These are phyloP conservation scores for Metarhizium brunneum DNA, from an alignment of 2,329 filamentous ascomycete genomes.

Conservation along the genomic window DNA sequence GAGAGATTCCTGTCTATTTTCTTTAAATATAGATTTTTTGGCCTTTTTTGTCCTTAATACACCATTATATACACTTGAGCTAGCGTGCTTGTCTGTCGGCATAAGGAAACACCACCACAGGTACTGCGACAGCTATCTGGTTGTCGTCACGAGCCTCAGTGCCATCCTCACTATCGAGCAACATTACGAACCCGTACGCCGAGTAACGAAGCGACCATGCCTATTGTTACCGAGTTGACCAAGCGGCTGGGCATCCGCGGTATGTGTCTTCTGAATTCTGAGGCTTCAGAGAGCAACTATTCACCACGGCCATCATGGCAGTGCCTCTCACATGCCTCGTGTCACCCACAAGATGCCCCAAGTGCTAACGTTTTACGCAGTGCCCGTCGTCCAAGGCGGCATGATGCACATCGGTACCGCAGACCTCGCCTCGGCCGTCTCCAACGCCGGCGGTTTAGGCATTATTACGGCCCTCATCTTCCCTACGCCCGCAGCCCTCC, in stretches of 20 bases:
- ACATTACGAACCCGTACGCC: not conserved
- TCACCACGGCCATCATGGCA: not conserved
- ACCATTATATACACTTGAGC: not conserved
- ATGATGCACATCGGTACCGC: constrained; percentile 85
- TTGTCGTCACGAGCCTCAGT: not conserved
- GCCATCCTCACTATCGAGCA: not conserved
- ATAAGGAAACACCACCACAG: not conserved
- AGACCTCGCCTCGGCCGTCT: constrained; percentile 66
- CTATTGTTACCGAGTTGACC: constrained; percentile 48
- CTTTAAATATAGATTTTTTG: not conserved
- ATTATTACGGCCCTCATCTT: constrained; percentile 86
- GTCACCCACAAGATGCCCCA: not conserved
- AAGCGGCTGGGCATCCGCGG: constrained; percentile 47
- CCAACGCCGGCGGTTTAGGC: constrained; percentile 73
- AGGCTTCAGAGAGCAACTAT: not conserved
- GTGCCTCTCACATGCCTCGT: not conserved
- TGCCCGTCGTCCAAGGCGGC: constrained; percentile 76
- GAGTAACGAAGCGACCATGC: constrained; percentile 29
- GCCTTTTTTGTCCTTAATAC: not conserved
- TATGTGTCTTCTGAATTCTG: constrained; percentile 13
- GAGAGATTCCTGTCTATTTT: not conserved
- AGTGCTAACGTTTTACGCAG: constrained; percentile 26
- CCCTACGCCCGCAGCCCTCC: constrained; percentile 82
- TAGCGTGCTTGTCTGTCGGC: not conserved
- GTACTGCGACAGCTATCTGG: not conserved